A percentile compares a stretch with the other conserved stretches of the same genome.
phyloP scores from a whole-genome alignment of 495 filamentous ascomycete species.

The Tuber microsphaerosporum region DNA sequence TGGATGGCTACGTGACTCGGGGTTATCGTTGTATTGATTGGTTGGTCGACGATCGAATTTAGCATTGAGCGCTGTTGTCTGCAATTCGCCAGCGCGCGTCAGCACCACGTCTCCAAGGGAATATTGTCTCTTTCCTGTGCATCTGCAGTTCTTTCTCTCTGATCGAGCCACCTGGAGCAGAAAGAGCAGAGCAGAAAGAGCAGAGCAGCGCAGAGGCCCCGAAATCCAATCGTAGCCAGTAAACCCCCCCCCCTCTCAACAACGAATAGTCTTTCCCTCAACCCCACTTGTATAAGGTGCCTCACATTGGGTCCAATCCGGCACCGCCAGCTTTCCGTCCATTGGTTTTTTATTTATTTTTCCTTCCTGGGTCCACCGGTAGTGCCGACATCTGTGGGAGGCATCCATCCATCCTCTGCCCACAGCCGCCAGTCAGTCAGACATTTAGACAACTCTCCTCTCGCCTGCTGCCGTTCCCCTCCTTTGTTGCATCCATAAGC shows the following conservation, averaged over 20 bases:
- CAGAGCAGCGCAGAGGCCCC: conserved; percentile 12
- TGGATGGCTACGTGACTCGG: not conserved
- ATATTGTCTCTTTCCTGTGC: not conserved
- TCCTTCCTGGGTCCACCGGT: not conserved
- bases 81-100: conserved; percentile 4
- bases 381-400: conserved; percentile 19
- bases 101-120: not conserved
- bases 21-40: conserved; percentile 10
- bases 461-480: not conserved
- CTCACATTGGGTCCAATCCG: conserved; percentile 26
- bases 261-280: not conserved
- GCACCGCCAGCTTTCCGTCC: conserved; percentile 27
- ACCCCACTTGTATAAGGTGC: not conserved
- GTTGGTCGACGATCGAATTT: conserved; percentile 24
- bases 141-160: conserved; percentile 7
- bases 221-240: conserved; percentile 2
- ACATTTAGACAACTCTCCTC: conserved; percentile 17
- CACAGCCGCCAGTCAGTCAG: conserved; percentile 28
- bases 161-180: conserved; percentile 21
- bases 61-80: conserved; percentile 22
- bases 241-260: not conserved
- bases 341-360: conserved; percentile 13
- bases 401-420: conserved; percentile 21
- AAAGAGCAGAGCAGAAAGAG: conserved; percentile 22
- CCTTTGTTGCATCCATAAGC: not conserved